Evolutionary conservation across 1,139 yeast species (phyloP), one percentile per base, ranked within the genome.

Genomic region (Eremothecium coryli): DNA sequence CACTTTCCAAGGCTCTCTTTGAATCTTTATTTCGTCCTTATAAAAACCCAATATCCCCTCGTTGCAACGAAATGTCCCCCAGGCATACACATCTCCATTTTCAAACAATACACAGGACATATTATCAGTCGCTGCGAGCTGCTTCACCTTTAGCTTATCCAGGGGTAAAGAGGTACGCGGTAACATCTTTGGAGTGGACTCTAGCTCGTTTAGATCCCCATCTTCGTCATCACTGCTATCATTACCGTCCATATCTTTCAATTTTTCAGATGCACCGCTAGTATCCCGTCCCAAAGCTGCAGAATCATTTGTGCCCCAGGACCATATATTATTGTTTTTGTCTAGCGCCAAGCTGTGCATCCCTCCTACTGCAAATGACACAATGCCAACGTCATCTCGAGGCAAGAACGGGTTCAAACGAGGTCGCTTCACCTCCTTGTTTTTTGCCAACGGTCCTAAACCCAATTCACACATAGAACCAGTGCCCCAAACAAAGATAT

Each of bases 401-500:
- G 74, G 66, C 42, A 90, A 66, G 41, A 65, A 74, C 2, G 95
- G 88, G 48, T 88, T 90, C 52, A 88, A 65, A 46, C 98, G 72
- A 10, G 99, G 99, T 50, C 99, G 74, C 54, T 88, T 90, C 14
- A 90, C 96, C 56, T 88, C 95, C 44, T 86, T 85, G 25, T 84
- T 90, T 43, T 70, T 78, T 2, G 93, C 82, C 21, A 68, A 71
- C 9, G 97, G 96, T 0, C 98, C 99, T 11, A 90, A 66, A 1
- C 98, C 99, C 23, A 90, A 66, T 56, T 93, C 98, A 65, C 96
- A 86, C 88, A 90, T 88, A 1, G 95, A 78, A 1, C 98, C 98
- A 1, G 94, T 73, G 22, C 99, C 99, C 81, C 94, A 90, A 25
- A 84, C 93, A 55, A 82, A 90, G 2, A 90, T 67, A 50, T 85